Evolutionary conservation across 2,329 filamentous ascomycete genomes (phyloP), one percentile per base, ranked within the genome.

Genomic region (Colletotrichum navitas): DNA sequence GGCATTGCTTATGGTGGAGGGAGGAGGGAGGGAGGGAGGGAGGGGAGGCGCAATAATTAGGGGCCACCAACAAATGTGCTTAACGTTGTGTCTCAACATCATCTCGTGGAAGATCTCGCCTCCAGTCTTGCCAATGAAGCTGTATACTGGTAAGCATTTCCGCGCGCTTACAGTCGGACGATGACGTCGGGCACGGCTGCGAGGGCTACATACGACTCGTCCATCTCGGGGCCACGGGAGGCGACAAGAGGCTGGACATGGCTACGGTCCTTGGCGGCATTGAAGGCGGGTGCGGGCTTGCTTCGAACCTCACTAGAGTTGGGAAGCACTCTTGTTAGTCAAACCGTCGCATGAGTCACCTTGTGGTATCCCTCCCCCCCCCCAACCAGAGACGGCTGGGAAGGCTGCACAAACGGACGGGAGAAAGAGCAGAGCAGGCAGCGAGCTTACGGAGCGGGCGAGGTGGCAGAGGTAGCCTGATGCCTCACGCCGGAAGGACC

Each of bases 81-180:
- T 96, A 68, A 99, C 95, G 77, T 87, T 89, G 77, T 95, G 93
- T 79, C 95, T 89, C 73, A 97, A 88, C 95, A 99, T 98, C 95
- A 98, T 98, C 85, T 98, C 95, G 83, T 98, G 95, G 83, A 98
- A 97, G 77, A 98, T 98, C 83, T 98, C 92, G 80, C 96, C 96
- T 80, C 96, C 95, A 61, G 91, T 97, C 88, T 95, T 95, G 74
- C 95, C 95, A 79, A 98, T 94, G 82, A 98, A 97, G 72, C 92
- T 94, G 75, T 66, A 21, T 55, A 54, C 49, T 51, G 71, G 71
- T 71, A 7, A 60, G 65, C 60, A 49, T 58, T 34, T 3, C 3
- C 26, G 29, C 14, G 10, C 47, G 70, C 29, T 29, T 60, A 26
- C 39, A 75, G 68, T 68, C 56, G 64, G 51, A 26, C 26, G 41